Evolutionary conservation across 306 rosid genomes (phyloP).

Genomic region (Clitoria ternatea): DNA sequence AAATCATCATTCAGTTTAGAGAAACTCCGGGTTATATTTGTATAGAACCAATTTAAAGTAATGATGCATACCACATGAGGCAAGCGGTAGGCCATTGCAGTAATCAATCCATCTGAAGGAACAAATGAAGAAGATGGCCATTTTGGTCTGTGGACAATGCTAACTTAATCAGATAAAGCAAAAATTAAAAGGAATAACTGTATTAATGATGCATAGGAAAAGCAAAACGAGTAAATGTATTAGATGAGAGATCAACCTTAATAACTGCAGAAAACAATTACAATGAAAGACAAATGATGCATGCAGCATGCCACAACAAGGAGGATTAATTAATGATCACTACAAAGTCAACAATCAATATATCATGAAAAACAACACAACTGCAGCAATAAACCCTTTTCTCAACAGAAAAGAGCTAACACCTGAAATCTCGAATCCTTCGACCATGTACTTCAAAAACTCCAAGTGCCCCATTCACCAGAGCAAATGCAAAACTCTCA

Average conservation of each 20-base stretch:
- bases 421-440: constrained; percentile 97
- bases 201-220: background rate
- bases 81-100: constrained; percentile 99
- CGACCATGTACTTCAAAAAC: constrained; percentile 97
- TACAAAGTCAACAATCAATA: background rate
- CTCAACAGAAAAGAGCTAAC: constrained; percentile 22
- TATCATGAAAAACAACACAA: constrained; percentile 15
- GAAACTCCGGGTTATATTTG: constrained; percentile 3
- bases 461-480: constrained; percentile 94
- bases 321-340: background rate
- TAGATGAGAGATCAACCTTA: constrained; percentile 6
- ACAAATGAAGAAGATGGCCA: constrained; percentile 97
- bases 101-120: constrained; percentile 79
- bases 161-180: constrained; percentile 36
- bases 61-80: constrained; percentile 80
- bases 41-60: constrained; percentile 22
- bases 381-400: constrained; percentile 2
- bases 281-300: background rate
- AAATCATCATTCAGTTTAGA: constrained; percentile 33
- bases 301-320: constrained; percentile 7
- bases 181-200: background rate
- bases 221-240: background rate
- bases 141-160: constrained; percentile 68
- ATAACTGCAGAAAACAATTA: constrained; percentile 3
- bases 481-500: constrained; percentile 95